Evolutionary conservation across 768 basidiomycete species (phyloP).

Genomic region (Lentinula sp.): DNA sequence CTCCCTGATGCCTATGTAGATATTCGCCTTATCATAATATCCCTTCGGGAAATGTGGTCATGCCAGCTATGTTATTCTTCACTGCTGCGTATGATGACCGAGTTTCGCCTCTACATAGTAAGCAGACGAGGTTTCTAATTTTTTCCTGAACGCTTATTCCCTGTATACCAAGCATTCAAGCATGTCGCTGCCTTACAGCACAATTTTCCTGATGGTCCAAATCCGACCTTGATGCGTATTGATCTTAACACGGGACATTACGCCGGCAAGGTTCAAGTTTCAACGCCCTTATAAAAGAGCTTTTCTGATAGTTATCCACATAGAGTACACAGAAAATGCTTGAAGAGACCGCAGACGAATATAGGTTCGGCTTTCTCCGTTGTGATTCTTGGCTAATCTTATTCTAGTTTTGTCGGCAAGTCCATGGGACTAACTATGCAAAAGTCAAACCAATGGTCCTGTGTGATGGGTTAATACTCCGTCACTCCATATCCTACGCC

Average conservation of each 20-base stretch:
- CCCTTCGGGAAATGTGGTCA: neutral
- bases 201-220: neutral
- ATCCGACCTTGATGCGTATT: neutral
- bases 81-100: constrained; percentile 5
- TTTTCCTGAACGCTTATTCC: neutral
- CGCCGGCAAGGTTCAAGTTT: neutral
- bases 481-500: too few relatives aligned
- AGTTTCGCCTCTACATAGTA: constrained; percentile 1
- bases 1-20: neutral
- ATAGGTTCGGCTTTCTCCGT: neutral
- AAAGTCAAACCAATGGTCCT: neutral
- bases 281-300: neutral
- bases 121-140: neutral
- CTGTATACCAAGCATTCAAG: neutral
- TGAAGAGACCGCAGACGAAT: constrained; percentile 2
- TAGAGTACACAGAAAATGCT: constrained; percentile 5
- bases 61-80: constrained; percentile 4
- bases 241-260: neutral
- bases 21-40: constrained; percentile 5
- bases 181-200: constrained; percentile 3
- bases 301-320: neutral
- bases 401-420: neutral
- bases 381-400: neutral
- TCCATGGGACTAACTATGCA: neutral
- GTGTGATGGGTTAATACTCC: neutral